Conservation (phyloP, 2,329 filamentous ascomycete genomes). For the Rugonectria rugulosa region DNA sequence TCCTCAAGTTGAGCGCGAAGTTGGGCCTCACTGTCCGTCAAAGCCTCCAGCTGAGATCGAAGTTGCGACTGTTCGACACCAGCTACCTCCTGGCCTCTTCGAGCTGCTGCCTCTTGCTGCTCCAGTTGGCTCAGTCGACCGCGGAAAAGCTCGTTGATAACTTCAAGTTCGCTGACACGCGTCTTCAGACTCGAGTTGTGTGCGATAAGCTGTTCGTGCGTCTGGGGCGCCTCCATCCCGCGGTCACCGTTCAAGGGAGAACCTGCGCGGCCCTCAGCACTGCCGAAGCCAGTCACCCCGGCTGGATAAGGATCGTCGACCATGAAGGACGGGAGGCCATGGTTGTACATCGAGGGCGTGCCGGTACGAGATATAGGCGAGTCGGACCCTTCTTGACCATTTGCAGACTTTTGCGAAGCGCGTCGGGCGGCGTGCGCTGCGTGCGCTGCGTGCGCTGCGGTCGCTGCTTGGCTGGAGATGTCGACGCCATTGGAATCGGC, state of each 20-base stretch:
- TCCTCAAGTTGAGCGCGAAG: slow-evolving; percentile 75
- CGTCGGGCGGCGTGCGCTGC: slow-evolving; percentile 61
- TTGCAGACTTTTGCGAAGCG: slow-evolving; percentile 74
- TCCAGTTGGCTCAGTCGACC: slow-evolving; percentile 82
- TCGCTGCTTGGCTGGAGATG: slow-evolving; percentile 58
- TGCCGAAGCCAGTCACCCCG: slow-evolving; percentile 57
- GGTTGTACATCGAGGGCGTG: slow-evolving; percentile 78
- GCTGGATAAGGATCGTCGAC: slow-evolving; percentile 74
- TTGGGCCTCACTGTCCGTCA: slow-evolving; percentile 50
- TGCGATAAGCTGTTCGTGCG: slow-evolving; percentile 80
- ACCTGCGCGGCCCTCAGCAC: slow-evolving; percentile 59
- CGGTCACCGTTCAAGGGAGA: slow-evolving; percentile 66
- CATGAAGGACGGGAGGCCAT: slow-evolving; percentile 82
- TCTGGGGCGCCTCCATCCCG: slow-evolving; percentile 74
- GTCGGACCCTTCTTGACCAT: slow-evolving; percentile 77
- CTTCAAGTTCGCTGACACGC: slow-evolving; percentile 90
- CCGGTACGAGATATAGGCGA: slow-evolving; percentile 82
- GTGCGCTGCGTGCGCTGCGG: slow-evolving; percentile 61
- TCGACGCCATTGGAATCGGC: slow-evolving; percentile 67
- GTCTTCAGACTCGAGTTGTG: slow-evolving; percentile 92
- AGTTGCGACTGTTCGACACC: slow-evolving; percentile 64
- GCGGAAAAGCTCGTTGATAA: slow-evolving; percentile 87
- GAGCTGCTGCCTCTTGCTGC: slow-evolving; percentile 73
- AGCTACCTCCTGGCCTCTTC: slow-evolving; percentile 66
- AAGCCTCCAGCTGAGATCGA: slow-evolving; percentile 61